Evolutionary conservation across 768 basidiomycete species (phyloP).

Genomic region (Lentinula edodes): DNA sequence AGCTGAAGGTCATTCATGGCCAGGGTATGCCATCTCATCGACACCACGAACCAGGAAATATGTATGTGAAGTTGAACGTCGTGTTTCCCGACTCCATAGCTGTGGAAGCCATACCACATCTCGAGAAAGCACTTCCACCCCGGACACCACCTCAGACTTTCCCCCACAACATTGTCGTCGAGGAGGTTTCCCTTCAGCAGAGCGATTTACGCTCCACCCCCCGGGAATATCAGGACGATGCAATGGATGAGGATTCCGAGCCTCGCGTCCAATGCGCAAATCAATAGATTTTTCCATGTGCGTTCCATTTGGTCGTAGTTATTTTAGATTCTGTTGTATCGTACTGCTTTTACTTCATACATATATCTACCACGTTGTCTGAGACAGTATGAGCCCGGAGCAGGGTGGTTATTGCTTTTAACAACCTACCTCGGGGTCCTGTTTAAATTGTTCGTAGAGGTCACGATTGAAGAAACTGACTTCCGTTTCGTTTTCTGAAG

Average conservation of each 20-base stretch:
- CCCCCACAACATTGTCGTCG: constrained; percentile 61
- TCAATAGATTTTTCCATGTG: constrained; percentile 43
- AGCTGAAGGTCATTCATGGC: constrained; percentile 83
- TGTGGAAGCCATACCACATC: constrained; percentile 54
- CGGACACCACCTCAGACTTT: constrained; percentile 64
- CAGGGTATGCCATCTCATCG: constrained; percentile 99
- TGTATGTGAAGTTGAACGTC: constrained; percentile 82
- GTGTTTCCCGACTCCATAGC: constrained; percentile 85
- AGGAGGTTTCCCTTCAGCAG: constrained; percentile 83
- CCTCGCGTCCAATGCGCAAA: constrained; percentile 96
- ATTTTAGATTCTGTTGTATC: constrained; percentile 18
- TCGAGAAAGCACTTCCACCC: constrained; percentile 84
- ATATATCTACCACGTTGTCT: neutral
- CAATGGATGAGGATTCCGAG: constrained; percentile 91
- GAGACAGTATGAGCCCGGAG: neutral
- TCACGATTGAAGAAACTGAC: constrained; percentile 83
- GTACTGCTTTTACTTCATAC: neutral
- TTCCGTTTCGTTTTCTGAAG: constrained; percentile 90
- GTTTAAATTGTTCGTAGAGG: constrained; percentile 76
- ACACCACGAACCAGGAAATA: constrained; percentile 94
- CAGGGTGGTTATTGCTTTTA: neutral
- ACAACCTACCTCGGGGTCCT: constrained; percentile 67
- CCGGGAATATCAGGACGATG: constrained; percentile 55
- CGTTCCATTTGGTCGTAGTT: constrained; percentile 11
- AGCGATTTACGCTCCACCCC: constrained; percentile 60